Percentiles rank a stretch among this genome's conserved stretches.
phyloP scores from a whole-genome alignment of 2,329 filamentous ascomycete species.

The Colletotrichum theobromicola region DNA sequence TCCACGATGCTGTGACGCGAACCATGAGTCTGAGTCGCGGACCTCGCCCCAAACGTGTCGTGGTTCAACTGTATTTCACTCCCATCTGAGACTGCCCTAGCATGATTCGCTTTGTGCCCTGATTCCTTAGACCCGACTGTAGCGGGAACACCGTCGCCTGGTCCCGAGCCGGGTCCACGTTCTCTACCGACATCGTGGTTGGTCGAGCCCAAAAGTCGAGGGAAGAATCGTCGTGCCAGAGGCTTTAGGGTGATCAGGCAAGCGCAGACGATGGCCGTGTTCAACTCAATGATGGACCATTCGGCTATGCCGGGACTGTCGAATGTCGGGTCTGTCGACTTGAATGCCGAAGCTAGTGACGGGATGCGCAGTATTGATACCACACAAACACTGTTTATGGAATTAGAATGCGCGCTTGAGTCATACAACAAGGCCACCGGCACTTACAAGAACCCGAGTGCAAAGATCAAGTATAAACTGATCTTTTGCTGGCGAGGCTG shows the following conservation, averaged over 20 bases:
- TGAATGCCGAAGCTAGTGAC: conserved; percentile 16
- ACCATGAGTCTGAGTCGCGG: neutral
- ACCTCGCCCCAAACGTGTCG: neutral
- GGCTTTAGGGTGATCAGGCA: conserved; percentile 32
- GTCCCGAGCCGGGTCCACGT: neutral
- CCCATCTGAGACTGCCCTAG: neutral
- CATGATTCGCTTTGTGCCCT: neutral
- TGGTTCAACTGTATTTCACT: neutral
- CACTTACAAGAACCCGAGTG: conserved; percentile 28
- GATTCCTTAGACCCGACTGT: neutral
- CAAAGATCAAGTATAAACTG: conserved; percentile 27
- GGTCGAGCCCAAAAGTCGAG: conserved; percentile 10
- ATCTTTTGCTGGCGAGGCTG: conserved; percentile 25
- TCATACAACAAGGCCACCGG: fast-evolving
- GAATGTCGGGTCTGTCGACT: conserved; percentile 24
- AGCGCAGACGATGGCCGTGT: conserved; percentile 30
- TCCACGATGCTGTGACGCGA: neutral
- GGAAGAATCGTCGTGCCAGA: conserved; percentile 31
- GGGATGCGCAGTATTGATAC: conserved; percentile 29
- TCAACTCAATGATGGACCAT: conserved; percentile 31
- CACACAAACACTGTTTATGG: conserved; percentile 24
- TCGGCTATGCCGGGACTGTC: conserved; percentile 24
- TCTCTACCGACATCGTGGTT: neutral
- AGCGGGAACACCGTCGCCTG: neutral
- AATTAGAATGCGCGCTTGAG: neutral